Base-by-base conservation (phyloP, 257 asterid species). In the Solanum chilense region DNA sequence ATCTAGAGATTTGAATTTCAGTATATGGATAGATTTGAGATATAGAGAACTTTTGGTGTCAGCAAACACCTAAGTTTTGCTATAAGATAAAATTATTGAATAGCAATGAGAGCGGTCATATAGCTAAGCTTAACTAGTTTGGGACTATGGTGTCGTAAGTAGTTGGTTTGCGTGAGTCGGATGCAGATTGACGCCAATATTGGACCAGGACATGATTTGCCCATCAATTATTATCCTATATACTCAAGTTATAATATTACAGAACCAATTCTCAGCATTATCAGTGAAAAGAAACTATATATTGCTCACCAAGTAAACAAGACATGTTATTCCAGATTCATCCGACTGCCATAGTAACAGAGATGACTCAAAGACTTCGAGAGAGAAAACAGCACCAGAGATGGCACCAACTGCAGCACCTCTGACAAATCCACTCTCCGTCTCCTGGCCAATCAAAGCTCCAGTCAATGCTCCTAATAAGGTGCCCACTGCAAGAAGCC, bases 321-420 rank as follows among this genome's bases (percentile, higher is more conserved):
- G 95, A 76, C 99, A 97, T 5, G 96, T 95, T 47, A 95, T 87
- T 70, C 99, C 98, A 3, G 99, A 97, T 93, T 97, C 99, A 90
- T 97, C 99, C 0, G 99, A 92, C 89, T 94, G 95, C 98, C 99
- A 97, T 39, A 97, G 85, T 47, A 93, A 91, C 71, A 94, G 90
- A 9, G 98, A 95, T 4, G 99, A 94, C 87, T 95, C 99, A 7
- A 95, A 97, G 89, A 97, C 99, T 93, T 97, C 99, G 56, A 97
- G 95, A 18, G 99, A 95, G 94, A 97, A 97, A 91, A 97, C 99
- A 81, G 99, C 99, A 25, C 99, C 99, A 6, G 99, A 95, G 82
- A 97, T 95, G 84, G 99, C 99, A 86, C 99, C 99, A 15, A 95
- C 96, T 0, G 98, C 98, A 87, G 99, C 99, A 83, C 99, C 99